Conservation (phyloP, 2,329 filamentous ascomycete genomes). For the Paraphaeosphaeria minitans region DNA sequence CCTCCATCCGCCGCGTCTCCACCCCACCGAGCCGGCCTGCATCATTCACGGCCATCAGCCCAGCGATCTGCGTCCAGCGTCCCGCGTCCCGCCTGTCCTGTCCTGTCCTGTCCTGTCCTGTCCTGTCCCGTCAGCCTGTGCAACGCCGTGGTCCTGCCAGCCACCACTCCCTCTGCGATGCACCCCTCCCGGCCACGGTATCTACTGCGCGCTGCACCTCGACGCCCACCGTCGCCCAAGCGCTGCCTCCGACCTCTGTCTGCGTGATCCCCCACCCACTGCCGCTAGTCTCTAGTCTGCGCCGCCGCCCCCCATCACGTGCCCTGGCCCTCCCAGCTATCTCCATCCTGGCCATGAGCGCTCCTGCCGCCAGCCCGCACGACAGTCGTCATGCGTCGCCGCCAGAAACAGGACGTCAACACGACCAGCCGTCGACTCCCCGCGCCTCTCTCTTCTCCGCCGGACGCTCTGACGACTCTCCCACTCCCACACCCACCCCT, state of each 20-base stretch:
- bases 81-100: slow-evolving; percentile 10
- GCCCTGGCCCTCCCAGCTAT: slow-evolving; percentile 3
- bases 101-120: no score
- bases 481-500: no score
- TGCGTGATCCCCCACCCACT: slow-evolving; percentile 1
- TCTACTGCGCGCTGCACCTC: slow-evolving; percentile 1
- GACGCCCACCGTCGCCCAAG: background rate
- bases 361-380: slow-evolving; percentile 13
- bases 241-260: background rate
- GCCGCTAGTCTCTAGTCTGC: slow-evolving; percentile 1
- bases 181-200: slow-evolving; percentile 5
- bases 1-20: background rate
- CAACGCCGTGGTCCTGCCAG: background rate
- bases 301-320: background rate
- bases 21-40: background rate
- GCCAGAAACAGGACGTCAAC: background rate
- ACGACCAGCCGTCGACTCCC: slow-evolving; percentile 15
- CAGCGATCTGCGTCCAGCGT: slow-evolving; percentile 15
- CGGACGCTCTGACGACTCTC: slow-evolving; percentile 22
- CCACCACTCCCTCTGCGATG: slow-evolving; percentile 4
- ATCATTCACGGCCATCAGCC: slow-evolving; percentile 21
- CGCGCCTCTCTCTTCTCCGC: slow-evolving; percentile 38
- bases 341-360: slow-evolving; percentile 15
- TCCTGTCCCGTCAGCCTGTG: no score
- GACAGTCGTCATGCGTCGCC: slow-evolving; percentile 15